Evolutionary conservation across 306 rosid species (phyloP).

Genomic region (Trichosanthes cucumerina): DNA sequence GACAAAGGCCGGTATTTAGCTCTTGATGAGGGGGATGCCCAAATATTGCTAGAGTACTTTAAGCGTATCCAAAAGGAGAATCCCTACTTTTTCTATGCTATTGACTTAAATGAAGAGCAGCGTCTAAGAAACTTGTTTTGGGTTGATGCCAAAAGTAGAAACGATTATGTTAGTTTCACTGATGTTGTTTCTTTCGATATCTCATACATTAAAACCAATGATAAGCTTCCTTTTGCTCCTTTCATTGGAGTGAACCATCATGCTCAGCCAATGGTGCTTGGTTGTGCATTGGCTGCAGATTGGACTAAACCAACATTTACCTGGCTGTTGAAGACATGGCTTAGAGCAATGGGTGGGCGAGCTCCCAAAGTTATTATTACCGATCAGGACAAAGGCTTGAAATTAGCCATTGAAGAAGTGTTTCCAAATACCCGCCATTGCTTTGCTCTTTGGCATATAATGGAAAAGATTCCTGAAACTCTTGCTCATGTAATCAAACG

Average conservation of each 20-base stretch:
- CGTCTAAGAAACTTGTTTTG: constrained; percentile 76
- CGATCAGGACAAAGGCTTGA: constrained; percentile 70
- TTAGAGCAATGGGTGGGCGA: constrained; percentile 80
- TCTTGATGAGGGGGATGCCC: constrained; percentile 89
- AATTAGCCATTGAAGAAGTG: constrained; percentile 65
- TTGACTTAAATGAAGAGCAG: constrained; percentile 83
- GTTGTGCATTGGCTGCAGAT: constrained; percentile 79
- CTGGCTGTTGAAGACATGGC: constrained; percentile 92
- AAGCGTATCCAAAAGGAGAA: constrained; percentile 70
- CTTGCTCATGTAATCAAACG: constrained; percentile 57
- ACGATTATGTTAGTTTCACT: constrained; percentile 52
- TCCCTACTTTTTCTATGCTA: constrained; percentile 71
- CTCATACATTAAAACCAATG: constrained; percentile 57
- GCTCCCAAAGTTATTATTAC: constrained; percentile 71
- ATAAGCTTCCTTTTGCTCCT: constrained; percentile 81
- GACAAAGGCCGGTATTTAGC: constrained; percentile 57
- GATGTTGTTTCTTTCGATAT: constrained; percentile 80
- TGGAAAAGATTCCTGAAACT: constrained; percentile 74
- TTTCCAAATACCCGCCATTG: constrained; percentile 70
- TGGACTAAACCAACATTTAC: constrained; percentile 64
- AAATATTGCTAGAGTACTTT: constrained; percentile 71
- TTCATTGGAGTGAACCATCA: constrained; percentile 91
- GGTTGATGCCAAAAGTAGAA: constrained; percentile 83
- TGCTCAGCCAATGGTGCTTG: constrained; percentile 78
- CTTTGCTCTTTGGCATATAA: constrained; percentile 63